Evolutionary conservation across 345 rosid genomes (phyloP), one percentile per base, ranked within the genome.

Genomic region (Salix arbutifolia): DNA sequence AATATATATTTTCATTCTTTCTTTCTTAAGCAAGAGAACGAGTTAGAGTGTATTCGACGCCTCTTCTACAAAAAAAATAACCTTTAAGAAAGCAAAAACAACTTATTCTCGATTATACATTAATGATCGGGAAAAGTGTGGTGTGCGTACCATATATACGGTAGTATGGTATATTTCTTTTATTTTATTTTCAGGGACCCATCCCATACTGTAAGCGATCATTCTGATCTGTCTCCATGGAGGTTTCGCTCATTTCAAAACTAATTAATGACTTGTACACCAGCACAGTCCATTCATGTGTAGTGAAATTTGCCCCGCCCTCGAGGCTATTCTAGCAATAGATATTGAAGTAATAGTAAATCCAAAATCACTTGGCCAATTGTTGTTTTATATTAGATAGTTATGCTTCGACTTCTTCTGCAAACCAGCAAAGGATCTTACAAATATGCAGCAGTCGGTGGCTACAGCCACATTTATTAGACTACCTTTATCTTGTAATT

Each of bases 371-470:
- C 74, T 53, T 21, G 40, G 44, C 58, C 67, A 50, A 38, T 70
- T 62, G 56, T 50, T 77, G 73, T 69, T 74, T 71, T 50, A 53
- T 78, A 40, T 68, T 40, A 40, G 14, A 17, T 23, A n/a, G 10
- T 58, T 69, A 70, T 70, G 38, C 25, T 71, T 83, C 76, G 80
- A 60, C 69, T 80, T 65, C 72, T 61, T 62, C 30, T 31, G 37
- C 21, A 69, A n/a, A 58, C 48, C 64, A 35, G 4, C 19, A 13
- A 13, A 12, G 3, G 21, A 56, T 58, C 25, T 60, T 23, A 5
- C 77, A 50, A 71, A 52, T 48, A 21, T 61, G 14, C 21, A 62
- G 12, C 31, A 65, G 83, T 65, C 79, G 76, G 86, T 70, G 77
- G 65, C 67, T 37, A 6, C 6, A n/a, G 11, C 73, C 70, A 73